phyloP scores from a whole-genome alignment of 78 protist species.

The Protostelium mycophagum region DNA sequence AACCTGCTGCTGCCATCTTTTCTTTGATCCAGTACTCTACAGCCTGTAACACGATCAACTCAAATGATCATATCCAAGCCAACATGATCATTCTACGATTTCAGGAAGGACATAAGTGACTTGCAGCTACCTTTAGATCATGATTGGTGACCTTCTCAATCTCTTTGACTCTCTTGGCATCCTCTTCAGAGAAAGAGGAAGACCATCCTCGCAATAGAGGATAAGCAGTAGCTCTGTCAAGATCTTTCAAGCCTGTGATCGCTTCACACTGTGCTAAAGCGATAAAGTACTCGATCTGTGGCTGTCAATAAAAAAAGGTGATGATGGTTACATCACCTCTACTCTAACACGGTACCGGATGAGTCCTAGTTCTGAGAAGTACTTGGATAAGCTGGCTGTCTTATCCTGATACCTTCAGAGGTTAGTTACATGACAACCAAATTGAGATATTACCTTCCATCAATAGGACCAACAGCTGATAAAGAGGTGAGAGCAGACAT shows the following conservation, averaged over 20 bases:
- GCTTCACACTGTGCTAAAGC: slow-evolving; percentile 21
- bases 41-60: slow-evolving; percentile 23
- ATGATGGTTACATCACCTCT: not conserved
- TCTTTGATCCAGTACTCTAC: slow-evolving; percentile 77
- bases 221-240: slow-evolving; percentile 3
- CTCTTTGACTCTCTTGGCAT: slow-evolving; percentile 64
- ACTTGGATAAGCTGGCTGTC: slow-evolving; percentile 18
- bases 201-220: slow-evolving; percentile 19
- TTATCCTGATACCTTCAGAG: slow-evolving; percentile 35
- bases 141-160: slow-evolving; percentile 80
- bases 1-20: slow-evolving; percentile 14
- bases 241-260: slow-evolving; percentile 7
- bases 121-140: slow-evolving; percentile 83
- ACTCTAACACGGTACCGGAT: slow-evolving; percentile 63
- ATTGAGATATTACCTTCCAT: slow-evolving; percentile 31
- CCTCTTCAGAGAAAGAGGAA: slow-evolving; percentile 17
- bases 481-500: not conserved
- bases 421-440: not conserved
- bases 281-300: slow-evolving; percentile 32
- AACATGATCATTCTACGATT: too few relatives aligned
- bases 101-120: too few relatives aligned
- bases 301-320: not conserved
- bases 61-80: not conserved
- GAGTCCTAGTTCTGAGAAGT: slow-evolving; percentile 61
- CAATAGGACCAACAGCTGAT: slow-evolving; percentile 63